Evolutionary conservation across 805 yeast species (phyloP).

Genomic region (Torulaspora delbrueckii): DNA sequence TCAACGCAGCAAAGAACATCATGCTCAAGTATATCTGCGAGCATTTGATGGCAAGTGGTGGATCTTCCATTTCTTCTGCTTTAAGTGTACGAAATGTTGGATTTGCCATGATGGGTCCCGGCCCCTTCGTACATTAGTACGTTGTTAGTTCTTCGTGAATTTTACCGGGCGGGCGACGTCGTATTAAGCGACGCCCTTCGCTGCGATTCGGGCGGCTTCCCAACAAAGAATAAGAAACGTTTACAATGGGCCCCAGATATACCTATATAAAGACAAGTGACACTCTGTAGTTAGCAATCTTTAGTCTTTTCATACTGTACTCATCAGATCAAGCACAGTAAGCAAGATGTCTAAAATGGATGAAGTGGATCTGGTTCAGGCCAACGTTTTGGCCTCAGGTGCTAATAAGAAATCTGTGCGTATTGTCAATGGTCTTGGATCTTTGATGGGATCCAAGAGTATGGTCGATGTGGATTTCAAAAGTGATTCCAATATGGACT

Average conservation of each 20-base stretch:
- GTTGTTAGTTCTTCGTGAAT: no score
- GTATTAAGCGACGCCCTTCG: background rate
- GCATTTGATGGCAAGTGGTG: no score
- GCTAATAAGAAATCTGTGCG: slow-evolving; percentile 64
- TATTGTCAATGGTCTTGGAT: slow-evolving; percentile 77
- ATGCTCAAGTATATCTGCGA: no score
- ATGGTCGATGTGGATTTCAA: slow-evolving; percentile 60
- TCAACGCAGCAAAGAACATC: no score
- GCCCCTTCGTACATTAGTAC: no score
- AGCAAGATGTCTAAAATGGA: slow-evolving; percentile 14
- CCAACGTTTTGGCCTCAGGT: slow-evolving; percentile 79
- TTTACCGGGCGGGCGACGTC: background rate
- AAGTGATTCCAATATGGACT: slow-evolving; percentile 39
- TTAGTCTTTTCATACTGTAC: no score
- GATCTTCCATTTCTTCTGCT: no score
- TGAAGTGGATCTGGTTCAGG: slow-evolving; percentile 57
- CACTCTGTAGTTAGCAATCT: background rate
- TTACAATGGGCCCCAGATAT: background rate
- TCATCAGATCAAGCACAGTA: background rate
- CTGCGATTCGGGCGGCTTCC: slow-evolving; percentile 5
- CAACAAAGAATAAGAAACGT: slow-evolving; percentile 12
- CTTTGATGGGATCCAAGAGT: slow-evolving; percentile 74
- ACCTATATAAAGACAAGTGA: background rate
- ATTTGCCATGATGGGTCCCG: no score
- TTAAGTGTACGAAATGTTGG: no score